Evolutionary conservation across 1,139 yeast species (phyloP).

Genomic region (Suhomyces anneliseae): DNA sequence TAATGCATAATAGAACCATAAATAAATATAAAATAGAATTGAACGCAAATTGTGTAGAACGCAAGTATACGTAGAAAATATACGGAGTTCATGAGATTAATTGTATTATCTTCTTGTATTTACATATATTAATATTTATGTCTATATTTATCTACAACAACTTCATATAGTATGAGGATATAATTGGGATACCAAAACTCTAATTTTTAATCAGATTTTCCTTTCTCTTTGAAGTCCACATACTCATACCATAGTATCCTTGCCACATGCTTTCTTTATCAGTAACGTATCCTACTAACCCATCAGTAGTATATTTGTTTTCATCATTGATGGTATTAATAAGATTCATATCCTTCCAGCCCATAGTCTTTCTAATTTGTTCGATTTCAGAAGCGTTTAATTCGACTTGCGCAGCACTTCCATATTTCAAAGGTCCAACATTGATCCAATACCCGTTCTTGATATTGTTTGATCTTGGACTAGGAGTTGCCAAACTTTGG

Average conservation of each 20-base stretch:
- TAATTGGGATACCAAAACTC: neutral
- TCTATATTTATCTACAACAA: no score
- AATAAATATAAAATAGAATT: no score
- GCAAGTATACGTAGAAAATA: no score
- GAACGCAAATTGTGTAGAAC: no score
- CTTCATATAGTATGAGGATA: no score
- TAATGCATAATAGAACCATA: neutral
- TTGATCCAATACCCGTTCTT: constrained; percentile 71
- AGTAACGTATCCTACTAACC: constrained; percentile 54
- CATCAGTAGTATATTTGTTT: constrained; percentile 12
- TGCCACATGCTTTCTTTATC: constrained; percentile 70
- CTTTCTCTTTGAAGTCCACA: constrained; percentile 40
- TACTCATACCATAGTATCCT: constrained; percentile 67
- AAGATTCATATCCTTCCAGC: constrained; percentile 61
- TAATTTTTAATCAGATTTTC: constrained; percentile 12
- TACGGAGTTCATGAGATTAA: no score
- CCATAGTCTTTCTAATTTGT: constrained; percentile 50
- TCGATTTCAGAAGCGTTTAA: constrained; percentile 64
- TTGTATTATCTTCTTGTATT: no score
- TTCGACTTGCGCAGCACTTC: constrained; percentile 81
- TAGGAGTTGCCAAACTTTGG: constrained; percentile 43
- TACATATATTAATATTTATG: no score
- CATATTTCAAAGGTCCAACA: constrained; percentile 85
- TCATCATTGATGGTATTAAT: constrained; percentile 32
- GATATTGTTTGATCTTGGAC: constrained; percentile 18